Evolutionary conservation across 176 grass and related monocot genomes (phyloP).

Genomic region (sorghum (Sorghum bicolor)): Sorghum_bicolor_NCBIv3 NC_012876.2:57245501-57246000

Average conservation of each 20-base stretch:
- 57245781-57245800: neutral
- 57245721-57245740: neutral
- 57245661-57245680: neutral
- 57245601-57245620: conserved; percentile 82
- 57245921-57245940: neutral
- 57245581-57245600: conserved; percentile 74
- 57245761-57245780: conserved; percentile 1
- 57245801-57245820: neutral
- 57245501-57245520: neutral
- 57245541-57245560: conserved; percentile 8
- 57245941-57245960: neutral
- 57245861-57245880: neutral
- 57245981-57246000: neutral
- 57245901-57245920: neutral
- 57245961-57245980: neutral
- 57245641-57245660: conserved; percentile 85
- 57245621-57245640: conserved; percentile 55
- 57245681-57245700: neutral
- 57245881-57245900: neutral
- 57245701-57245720: neutral
- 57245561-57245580: neutral
- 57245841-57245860: neutral
- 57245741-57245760: neutral
- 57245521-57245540: neutral
- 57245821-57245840: conserved; percentile 4